Evolutionary conservation across 495 filamentous ascomycete genomes (phyloP), one percentile per base, ranked within the genome.

Genomic region (Lophiostoma macrostomum): DNA sequence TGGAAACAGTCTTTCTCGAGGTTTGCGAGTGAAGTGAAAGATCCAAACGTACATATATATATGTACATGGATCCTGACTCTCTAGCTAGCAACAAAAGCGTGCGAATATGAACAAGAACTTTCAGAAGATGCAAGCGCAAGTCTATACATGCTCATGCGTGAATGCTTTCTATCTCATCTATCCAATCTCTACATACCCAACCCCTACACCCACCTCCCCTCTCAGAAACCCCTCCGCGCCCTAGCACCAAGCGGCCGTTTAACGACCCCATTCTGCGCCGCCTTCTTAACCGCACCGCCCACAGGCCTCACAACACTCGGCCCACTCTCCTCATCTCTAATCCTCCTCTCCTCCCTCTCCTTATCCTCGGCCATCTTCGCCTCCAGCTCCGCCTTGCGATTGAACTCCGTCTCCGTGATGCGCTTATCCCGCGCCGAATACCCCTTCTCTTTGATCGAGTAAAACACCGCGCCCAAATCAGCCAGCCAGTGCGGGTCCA

Each of bases 391-490:
- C 85, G 94, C 93, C 72, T 88, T 91, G 32, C 83, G 77, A 66
- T 91, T 96, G 71, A 95, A 96, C 70, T 97, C 94, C 22, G 85
- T 85, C 72, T 99, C 94, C 3, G 86, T 94, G 47, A 95, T 82
- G 42, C 87, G 80, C 69, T 89, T 90, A 59, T 97, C 89, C 25
- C 88, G 80, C 5, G 88, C 86, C 13, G 87, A 93, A 67, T 93
- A 99, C 11, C 91, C 91, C 68, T 99, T 99, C 73, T 97, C 91
- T 71, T 96, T 96, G 66, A 97, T 81, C 11, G 86, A 90, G 73
- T 97, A 99, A 71, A 97, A 99, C 20, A 99, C 94, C n/a, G 90
- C 94, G 18, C 94, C 94, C 18, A 99, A 79, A 64, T 99, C 93
- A 13, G 94, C 94, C 60, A 99, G 82, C 94, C 94, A 99, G 63